Percentiles rank a stretch among this genome's conserved stretches.
phyloP scores from a whole-genome alignment of 768 basidiomycete genomes.

The Tremella yokohamensis region DNA sequence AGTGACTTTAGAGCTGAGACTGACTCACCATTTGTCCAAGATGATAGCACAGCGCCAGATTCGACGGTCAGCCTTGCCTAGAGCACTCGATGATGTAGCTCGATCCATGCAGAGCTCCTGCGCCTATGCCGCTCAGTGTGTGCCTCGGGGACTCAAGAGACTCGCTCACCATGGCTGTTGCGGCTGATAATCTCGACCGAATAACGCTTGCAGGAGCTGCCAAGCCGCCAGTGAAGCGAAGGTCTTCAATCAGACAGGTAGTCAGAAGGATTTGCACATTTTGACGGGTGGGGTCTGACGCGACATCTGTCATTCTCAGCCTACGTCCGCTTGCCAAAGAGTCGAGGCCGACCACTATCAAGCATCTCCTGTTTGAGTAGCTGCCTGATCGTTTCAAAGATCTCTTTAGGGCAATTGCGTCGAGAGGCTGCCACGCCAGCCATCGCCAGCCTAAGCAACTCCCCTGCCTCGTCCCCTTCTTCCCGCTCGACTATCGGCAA shows the following conservation, averaged over 20 bases:
- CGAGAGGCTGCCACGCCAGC: conserved; percentile 20
- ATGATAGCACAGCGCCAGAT: conserved; percentile 25
- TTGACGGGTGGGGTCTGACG: conserved; percentile 15
- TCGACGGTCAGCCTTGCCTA: conserved; percentile 7
- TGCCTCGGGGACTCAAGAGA: background rate
- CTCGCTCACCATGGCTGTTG: conserved; percentile 20
- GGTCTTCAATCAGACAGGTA: conserved; percentile 18
- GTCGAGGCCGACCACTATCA: too few relatives aligned
- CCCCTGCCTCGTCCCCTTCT: conserved; percentile 14
- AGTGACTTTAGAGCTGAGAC: background rate
- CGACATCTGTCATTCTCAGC: conserved; percentile 9
- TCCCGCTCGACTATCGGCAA: conserved; percentile 20
- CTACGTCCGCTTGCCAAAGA: background rate
- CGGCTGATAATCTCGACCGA: conserved; percentile 15
- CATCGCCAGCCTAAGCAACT: conserved; percentile 16
- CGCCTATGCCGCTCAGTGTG: conserved; percentile 9
- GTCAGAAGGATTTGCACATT: conserved; percentile 22
- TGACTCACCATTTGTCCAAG: conserved; percentile 21
- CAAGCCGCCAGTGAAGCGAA: conserved; percentile 11
- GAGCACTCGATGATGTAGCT: background rate
- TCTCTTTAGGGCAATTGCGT: conserved; percentile 22
- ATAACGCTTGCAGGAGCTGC: conserved; percentile 12
- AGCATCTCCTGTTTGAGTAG: conserved; percentile 14
- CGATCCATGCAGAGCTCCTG: conserved; percentile 21
- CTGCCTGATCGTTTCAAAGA: conserved; percentile 20